Evolutionary conservation across 495 filamentous ascomycete species (phyloP).

Genomic region (Aspergillus campestris): DNA sequence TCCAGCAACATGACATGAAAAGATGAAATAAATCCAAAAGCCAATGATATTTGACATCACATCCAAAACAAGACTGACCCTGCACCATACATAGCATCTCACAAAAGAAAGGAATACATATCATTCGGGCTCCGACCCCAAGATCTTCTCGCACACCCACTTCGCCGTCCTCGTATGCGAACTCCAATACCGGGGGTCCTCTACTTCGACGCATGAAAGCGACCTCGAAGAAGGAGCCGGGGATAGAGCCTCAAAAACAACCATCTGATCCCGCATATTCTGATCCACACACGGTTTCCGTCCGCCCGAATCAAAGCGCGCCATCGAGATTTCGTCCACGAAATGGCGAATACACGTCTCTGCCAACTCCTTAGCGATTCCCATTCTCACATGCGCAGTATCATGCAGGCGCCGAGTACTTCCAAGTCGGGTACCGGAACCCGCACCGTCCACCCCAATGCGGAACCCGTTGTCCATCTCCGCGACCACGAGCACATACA

Average conservation of each 20-base stretch:
- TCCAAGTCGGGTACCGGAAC: no score
- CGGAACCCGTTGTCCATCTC: constrained; percentile 51
- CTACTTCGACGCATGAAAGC: constrained; percentile 7
- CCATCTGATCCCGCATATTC: constrained; percentile 69
- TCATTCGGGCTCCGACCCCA: constrained; percentile 9
- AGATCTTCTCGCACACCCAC: constrained; percentile 54
- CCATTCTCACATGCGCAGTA: constrained; percentile 14
- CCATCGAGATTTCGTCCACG: constrained; percentile 47
- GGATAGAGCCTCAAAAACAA: constrained; percentile 67
- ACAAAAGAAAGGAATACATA: neutral
- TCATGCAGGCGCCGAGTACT: no score
- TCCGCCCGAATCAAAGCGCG: constrained; percentile 32
- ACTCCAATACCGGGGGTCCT: constrained; percentile 44
- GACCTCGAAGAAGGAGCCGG: no score
- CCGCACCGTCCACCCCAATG: constrained; percentile 58
- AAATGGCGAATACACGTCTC: constrained; percentile 24
- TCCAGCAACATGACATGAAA: no score
- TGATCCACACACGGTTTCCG: constrained; percentile 49
- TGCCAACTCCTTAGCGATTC: constrained; percentile 29
- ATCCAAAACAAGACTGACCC: no score
- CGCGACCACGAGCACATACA: constrained; percentile 69
- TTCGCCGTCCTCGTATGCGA: constrained; percentile 65
- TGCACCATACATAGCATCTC: no score
- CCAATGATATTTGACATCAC: no score
- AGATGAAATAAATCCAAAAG: no score